These are phyloP conservation scores for Daldinia bambusicola DNA, from an alignment of 495 filamentous ascomycete genomes.

Conservation along the genomic window DNA sequence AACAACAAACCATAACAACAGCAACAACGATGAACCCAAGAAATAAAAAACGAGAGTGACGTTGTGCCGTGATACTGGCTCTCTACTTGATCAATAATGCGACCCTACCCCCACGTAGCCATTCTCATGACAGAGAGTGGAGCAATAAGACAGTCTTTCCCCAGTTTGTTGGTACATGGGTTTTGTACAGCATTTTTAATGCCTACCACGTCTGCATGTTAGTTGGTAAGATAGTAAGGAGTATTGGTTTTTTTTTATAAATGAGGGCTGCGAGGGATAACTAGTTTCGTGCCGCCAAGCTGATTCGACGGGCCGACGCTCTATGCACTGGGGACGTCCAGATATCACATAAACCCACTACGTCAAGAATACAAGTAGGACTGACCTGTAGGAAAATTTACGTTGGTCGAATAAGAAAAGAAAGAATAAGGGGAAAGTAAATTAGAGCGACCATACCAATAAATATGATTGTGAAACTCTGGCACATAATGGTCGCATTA, in stretches of 20 bases:
- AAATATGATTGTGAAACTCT: constrained; percentile 21
- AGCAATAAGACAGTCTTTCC: constrained; percentile 21
- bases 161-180: constrained; percentile 16
- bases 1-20: background rate
- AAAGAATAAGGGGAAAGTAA: background rate
- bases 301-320: background rate
- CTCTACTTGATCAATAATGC: constrained; percentile 1
- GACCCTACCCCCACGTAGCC: constrained; percentile 11
- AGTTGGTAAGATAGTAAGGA: constrained; percentile 7
- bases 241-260: constrained; percentile 4
- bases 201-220: constrained; percentile 2
- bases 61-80: constrained; percentile 1
- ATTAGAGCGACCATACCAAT: constrained; percentile 2
- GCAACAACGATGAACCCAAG: no score
- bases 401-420: constrained; percentile 10
- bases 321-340: constrained; percentile 7
- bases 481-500: constrained; percentile 2
- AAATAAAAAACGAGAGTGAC: background rate
- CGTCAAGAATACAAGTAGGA: constrained; percentile 12
- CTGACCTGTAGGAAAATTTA: constrained; percentile 22
- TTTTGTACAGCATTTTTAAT: constrained; percentile 2
- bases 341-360: background rate
- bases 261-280: constrained; percentile 9
- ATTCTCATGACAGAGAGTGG: constrained; percentile 17
- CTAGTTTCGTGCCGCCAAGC: constrained; percentile 2